Base-by-base conservation (phyloP, 106 monocot genomes). In the Apostasia shenzhenica region DNA sequence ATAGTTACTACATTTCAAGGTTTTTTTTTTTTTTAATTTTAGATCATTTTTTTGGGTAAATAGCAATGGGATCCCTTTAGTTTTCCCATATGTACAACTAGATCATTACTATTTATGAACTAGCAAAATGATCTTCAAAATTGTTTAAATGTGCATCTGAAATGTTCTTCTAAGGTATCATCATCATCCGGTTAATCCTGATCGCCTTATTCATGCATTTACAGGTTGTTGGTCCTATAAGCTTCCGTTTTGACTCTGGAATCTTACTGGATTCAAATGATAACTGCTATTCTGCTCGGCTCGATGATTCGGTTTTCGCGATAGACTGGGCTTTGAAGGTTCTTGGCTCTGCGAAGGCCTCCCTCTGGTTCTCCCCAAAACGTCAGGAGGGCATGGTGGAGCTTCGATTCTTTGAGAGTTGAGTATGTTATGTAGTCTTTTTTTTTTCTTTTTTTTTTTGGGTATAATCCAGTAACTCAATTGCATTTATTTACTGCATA, bases 281-380 rank as follows among this genome's bases (percentile, higher is more conserved):
- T 14, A 50, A 41, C 0, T 61, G 74, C 4, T 38, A 59, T 40
- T 63, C 73, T n/a, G 62, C 69, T 11, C 73, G 44, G 4, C 1
- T 81, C 13, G 76, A 79, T 56, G 95, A 89, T 38, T 67, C 84
- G 1, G 57, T 89, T 6, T 84, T 82, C 65, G 95, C 92, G 37
- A 61, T 97, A 39, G 92, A 97, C 61, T 87, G 89, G 81, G 89
- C 92, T 39, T 64, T 95, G 79, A 83, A 89, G 70, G 92, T 95
- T 75, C 84, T 95, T 4, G 89, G 86, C 52, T 95, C 95, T 45
- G 95, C 95, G n/a, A 92, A 82, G 80, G 95, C 89, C 3, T 92
- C 86, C 0, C 82, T 89, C 6, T 95, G 95, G 92, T 92, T 82
- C 63, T 92, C 91, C 13, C 81, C 89, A 7, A 89, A 78, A 54